Evolutionary conservation across 768 basidiomycete species (phyloP).

Genomic region (Hysterangium stoloniferum): DNA sequence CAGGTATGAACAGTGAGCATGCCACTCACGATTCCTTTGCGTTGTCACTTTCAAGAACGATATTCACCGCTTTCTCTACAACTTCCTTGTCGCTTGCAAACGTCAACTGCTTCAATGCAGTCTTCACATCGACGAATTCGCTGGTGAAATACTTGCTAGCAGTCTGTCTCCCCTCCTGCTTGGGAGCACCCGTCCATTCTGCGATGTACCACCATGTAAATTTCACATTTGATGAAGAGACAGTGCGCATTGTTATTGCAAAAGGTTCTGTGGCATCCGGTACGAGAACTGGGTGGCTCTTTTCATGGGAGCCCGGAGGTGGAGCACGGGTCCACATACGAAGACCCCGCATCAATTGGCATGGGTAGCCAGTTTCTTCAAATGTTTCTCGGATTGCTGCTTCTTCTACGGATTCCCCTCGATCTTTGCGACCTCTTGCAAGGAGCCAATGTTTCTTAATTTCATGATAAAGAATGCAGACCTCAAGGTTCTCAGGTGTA

Average conservation of each 20-base stretch:
- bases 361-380: slow-evolving; percentile 58
- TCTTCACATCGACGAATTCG: slow-evolving; percentile 29
- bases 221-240: slow-evolving; percentile 29
- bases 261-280: slow-evolving; percentile 27
- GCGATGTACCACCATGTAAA: slow-evolving; percentile 48
- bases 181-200: slow-evolving; percentile 18
- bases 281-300: slow-evolving; percentile 20
- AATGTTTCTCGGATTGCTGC: slow-evolving; percentile 55
- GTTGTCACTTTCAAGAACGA: slow-evolving; percentile 23
- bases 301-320: slow-evolving; percentile 32
- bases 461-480: slow-evolving; percentile 25
- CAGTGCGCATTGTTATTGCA: slow-evolving; percentile 26
- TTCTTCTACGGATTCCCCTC: slow-evolving; percentile 40
- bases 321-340: slow-evolving; percentile 52
- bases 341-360: slow-evolving; percentile 37
- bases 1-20: no score
- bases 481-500: slow-evolving; percentile 15
- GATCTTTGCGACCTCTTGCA: slow-evolving; percentile 58
- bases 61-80: slow-evolving; percentile 29
- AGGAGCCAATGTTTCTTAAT: slow-evolving; percentile 32
- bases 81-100: slow-evolving; percentile 33
- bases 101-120: slow-evolving; percentile 30
- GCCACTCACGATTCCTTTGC: neutral
- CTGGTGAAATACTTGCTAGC: slow-evolving; percentile 35
- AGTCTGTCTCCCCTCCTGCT: slow-evolving; percentile 36